Conservation (phyloP, 306 rosid species). For the Medicago arabica region DNA sequence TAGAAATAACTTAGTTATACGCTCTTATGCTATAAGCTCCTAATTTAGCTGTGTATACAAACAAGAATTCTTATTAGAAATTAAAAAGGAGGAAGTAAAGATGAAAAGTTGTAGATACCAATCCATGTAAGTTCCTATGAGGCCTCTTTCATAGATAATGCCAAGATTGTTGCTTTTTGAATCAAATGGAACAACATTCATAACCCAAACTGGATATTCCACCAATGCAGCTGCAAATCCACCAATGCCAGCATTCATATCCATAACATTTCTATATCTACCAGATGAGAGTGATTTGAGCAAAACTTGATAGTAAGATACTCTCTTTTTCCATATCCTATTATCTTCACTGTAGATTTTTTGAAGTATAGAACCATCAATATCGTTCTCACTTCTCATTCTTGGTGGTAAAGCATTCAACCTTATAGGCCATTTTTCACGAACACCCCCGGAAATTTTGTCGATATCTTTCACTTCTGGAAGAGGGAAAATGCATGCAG, state of each 20-base stretch:
- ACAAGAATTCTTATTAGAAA: not conserved
- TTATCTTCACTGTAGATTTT: slow-evolving; percentile 45
- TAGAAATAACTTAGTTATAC: not conserved
- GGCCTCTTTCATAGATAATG: slow-evolving; percentile 57
- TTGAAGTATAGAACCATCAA: too few relatives aligned
- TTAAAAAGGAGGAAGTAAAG: not conserved
- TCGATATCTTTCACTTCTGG: slow-evolving; percentile 49
- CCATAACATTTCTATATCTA: slow-evolving; percentile 62
- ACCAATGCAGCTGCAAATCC: slow-evolving; percentile 66
- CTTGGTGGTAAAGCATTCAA: slow-evolving; percentile 52
- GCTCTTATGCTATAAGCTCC: not conserved
- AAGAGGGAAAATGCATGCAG: slow-evolving; percentile 59
- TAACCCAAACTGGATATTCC: slow-evolving; percentile 59
- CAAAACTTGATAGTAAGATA: slow-evolving; percentile 43
- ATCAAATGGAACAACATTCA: slow-evolving; percentile 62
- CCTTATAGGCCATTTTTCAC: slow-evolving; percentile 60
- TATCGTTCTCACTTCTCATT: too few relatives aligned
- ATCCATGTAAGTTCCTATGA: slow-evolving; percentile 66
- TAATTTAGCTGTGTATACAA: not conserved
- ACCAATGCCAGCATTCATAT: slow-evolving; percentile 64
- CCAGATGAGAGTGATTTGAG: slow-evolving; percentile 53
- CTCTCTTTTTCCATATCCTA: slow-evolving; percentile 50
- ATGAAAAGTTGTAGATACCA: slow-evolving; percentile 48
- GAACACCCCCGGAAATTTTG: slow-evolving; percentile 49
- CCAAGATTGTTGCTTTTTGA: slow-evolving; percentile 50